A percentile compares a stretch with the other conserved stretches of the same genome.
phyloP scores from a whole-genome alignment of 176 grass and related monocot genomes.

The Oryza officinalis region DNA sequence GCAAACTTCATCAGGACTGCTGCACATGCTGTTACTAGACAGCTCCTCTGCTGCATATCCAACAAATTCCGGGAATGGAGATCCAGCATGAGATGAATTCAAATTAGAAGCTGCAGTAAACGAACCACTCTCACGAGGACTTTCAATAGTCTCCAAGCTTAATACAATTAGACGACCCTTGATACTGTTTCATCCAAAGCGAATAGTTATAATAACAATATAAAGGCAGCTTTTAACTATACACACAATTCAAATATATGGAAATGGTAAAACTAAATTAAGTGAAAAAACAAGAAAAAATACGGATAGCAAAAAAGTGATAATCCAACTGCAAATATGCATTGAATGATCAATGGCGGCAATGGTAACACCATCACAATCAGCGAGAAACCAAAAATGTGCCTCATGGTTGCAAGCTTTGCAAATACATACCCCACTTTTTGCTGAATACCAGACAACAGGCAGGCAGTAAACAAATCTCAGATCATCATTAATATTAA shows the following conservation, averaged over 20 bases:
- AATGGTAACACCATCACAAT: neutral
- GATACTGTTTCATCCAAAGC: slow-evolving; percentile 59
- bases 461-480: slow-evolving; percentile 16
- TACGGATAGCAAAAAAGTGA: neutral
- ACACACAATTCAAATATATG: neutral
- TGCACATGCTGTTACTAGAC: slow-evolving; percentile 64
- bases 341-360: neutral
- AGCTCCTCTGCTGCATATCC: slow-evolving; percentile 73
- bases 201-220: slow-evolving; percentile 10
- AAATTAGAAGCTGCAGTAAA: slow-evolving; percentile 59
- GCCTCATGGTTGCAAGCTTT: neutral
- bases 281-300: neutral
- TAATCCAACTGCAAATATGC: slow-evolving; percentile 15
- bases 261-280: slow-evolving; percentile 24
- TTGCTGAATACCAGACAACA: neutral
- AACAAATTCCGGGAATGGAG: slow-evolving; percentile 69
- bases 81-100: slow-evolving; percentile 58
- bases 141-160: slow-evolving; percentile 71
- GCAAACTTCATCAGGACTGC: slow-evolving; percentile 63
- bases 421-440: neutral
- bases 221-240: neutral
- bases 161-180: slow-evolving; percentile 87
- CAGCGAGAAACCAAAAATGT: neutral
- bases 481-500: slow-evolving; percentile 22
- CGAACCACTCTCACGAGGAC: slow-evolving; percentile 50